Percentiles rank a stretch among this genome's conserved stretches.
These are phyloP conservation scores for Physcomitrium patens DNA, from an alignment of 225 moss, liverwort and hornwort genomes.

Conservation along the genomic window DNA sequence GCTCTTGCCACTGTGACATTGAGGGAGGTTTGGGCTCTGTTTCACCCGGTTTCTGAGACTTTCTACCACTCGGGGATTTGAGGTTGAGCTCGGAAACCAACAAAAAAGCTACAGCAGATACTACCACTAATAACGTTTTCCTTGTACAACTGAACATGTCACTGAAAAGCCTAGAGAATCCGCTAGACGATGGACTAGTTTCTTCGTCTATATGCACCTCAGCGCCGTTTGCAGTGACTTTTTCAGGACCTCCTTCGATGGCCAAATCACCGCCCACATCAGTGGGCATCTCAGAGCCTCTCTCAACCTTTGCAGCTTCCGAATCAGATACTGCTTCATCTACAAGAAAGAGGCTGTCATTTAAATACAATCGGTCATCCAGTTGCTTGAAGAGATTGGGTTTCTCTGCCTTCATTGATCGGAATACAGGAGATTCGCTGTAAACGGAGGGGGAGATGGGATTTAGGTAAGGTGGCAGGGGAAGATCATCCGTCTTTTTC, in stretches of 20 bases:
- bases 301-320: conserved; percentile 1
- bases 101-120: conserved; percentile 66
- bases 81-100: conserved; percentile 58
- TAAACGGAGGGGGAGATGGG: conserved; percentile 48
- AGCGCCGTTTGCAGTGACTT: not conserved
- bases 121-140: conserved; percentile 68
- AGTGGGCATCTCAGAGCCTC: too few relatives aligned
- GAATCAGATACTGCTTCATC: conserved; percentile 38
- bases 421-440: conserved; percentile 58
- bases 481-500: conserved; percentile 77
- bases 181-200: conserved; percentile 16
- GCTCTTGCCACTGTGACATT: not conserved
- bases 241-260: too few relatives aligned
- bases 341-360: conserved; percentile 49
- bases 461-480: conserved; percentile 83
- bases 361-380: conserved; percentile 41
- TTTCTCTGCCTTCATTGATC: conserved; percentile 33
- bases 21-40: too few relatives aligned
- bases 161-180: conserved; percentile 30
- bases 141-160: conserved; percentile 44
- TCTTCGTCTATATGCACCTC: conserved; percentile 36
- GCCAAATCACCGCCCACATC: too few relatives aligned
- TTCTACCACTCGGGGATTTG: not conserved
- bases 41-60: too few relatives aligned
- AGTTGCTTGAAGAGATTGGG: conserved; percentile 40